These are phyloP conservation scores for Xenosphaeropsis pyriputrescens DNA, from an alignment of 2,329 filamentous ascomycete species.

Conservation along the genomic window DNA sequence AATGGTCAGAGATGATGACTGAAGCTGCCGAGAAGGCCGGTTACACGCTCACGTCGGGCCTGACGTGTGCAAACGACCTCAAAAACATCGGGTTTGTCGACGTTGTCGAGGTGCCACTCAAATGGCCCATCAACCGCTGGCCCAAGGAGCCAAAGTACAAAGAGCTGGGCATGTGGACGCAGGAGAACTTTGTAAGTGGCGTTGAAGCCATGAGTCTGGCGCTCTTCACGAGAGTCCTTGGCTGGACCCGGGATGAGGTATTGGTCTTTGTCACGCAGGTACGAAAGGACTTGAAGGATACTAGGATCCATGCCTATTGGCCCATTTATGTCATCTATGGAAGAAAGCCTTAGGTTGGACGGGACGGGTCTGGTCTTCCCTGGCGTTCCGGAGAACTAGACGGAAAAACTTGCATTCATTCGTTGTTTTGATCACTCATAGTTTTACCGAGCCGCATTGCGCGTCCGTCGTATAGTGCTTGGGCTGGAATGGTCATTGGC, in stretches of 20 bases:
- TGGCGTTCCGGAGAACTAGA: no score
- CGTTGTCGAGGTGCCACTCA: slow-evolving; percentile 8
- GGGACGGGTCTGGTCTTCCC: no score
- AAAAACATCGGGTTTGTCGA: slow-evolving; percentile 11
- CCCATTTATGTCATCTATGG: background rate
- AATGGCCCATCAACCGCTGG: slow-evolving; percentile 6
- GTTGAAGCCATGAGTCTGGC: slow-evolving; percentile 19
- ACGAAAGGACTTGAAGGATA: slow-evolving; percentile 18
- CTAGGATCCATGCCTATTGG: slow-evolving; percentile 4
- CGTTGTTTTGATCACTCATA: no score
- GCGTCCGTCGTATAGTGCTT: no score
- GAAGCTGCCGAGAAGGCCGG: slow-evolving; percentile 21
- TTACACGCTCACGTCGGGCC: slow-evolving; percentile 18
- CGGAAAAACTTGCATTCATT: no score
- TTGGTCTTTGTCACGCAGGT: slow-evolving; percentile 19
- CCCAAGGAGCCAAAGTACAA: slow-evolving; percentile 3
- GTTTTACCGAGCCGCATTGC: no score
- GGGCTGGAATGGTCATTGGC: no score
- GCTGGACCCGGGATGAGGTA: slow-evolving; percentile 19
- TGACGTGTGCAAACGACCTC: slow-evolving; percentile 9
- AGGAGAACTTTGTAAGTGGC: slow-evolving; percentile 13
- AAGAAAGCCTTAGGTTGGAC: no score
- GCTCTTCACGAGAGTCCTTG: slow-evolving; percentile 18
- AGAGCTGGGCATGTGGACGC: slow-evolving; percentile 2
- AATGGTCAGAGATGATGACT: slow-evolving; percentile 17